A percentile compares a stretch with the other conserved stretches of the same genome.
These are phyloP conservation scores for Colletotrichum phormii DNA, from an alignment of 2,329 filamentous ascomycete genomes.

Conservation along the genomic window DNA sequence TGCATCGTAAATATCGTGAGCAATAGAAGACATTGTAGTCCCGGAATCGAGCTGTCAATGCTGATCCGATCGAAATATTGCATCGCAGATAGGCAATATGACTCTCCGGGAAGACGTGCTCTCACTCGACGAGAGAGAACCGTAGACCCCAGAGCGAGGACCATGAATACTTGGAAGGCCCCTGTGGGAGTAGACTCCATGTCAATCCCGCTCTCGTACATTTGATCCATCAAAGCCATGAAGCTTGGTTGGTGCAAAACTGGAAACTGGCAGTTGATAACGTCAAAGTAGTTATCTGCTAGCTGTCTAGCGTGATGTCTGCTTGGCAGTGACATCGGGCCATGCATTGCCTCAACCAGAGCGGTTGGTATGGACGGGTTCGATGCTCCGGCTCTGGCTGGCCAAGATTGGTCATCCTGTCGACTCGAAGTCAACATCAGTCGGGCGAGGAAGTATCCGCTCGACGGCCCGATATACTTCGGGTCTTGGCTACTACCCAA, in stretches of 20 bases:
- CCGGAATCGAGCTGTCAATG: constrained; percentile 59
- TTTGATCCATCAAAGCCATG: constrained; percentile 41
- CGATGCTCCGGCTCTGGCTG: background rate
- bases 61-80: constrained; percentile 58
- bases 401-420: constrained; percentile 40
- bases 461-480: constrained; percentile 66
- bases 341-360: constrained; percentile 46
- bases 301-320: constrained; percentile 53
- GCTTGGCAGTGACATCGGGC: constrained; percentile 46
- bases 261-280: constrained; percentile 61
- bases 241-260: constrained; percentile 60
- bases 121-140: constrained; percentile 56
- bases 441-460: constrained; percentile 64
- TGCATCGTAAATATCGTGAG: constrained; percentile 62
- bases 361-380: constrained; percentile 41
- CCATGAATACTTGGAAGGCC: constrained; percentile 64
- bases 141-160: constrained; percentile 61
- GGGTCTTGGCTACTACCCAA: constrained; percentile 59
- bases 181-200: constrained; percentile 42
- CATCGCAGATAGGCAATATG: constrained; percentile 61
- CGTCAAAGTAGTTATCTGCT: constrained; percentile 59
- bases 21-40: constrained; percentile 60
- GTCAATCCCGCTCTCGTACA: constrained; percentile 46
- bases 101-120: constrained; percentile 58
- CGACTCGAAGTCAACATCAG: constrained; percentile 55